Base-by-base conservation (phyloP, 306 rosid genomes). In the Inga oerstediana region DNA sequence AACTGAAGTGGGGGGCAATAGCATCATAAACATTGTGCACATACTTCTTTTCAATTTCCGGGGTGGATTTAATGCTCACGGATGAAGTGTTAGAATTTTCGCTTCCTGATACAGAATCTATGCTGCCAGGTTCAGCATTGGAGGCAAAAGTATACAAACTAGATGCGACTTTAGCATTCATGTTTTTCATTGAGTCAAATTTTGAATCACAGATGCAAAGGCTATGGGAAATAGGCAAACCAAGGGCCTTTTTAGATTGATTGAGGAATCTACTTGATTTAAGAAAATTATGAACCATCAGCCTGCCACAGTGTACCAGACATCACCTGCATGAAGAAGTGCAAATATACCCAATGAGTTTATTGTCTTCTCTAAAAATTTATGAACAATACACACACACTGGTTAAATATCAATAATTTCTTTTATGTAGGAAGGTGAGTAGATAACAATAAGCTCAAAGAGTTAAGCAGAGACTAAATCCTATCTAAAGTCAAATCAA, bases 1-100 rank as follows among this genome's bases (percentile, higher is more conserved):
- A 86, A 81, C 97, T 91, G 85, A 96, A 96, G 83, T 92, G 99
- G 14, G 98, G 99, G 2, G 99, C 98, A 32, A 97, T 92, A 46
- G 98, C 99, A 84, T 97, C 97, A 83, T 94, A 97, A 66, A 94
- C 99, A 74, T 81, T 82, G 84, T 91, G 98, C 24, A 97, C 97
- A 77, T 87, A 92, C 90, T 94, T 97, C 87, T 89, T 94, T 87
- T 97, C 99, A 44, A 97, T 97, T 82, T 94, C 99, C 44, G 98
- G 97, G 64, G 97, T 92, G 74, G 76, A 89, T 79, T 90, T 20
- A 49, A 89, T 90, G 43, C 88, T 88, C 22, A 58, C 43, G 73
- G 92, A 86, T 43, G 91, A 68, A 48, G 79, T 54, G 43, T 74
- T 61, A 22, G 80, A 76, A 27, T 65, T 78, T 73, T 81, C 87